Conservation (phyloP, 345 rosid genomes). For the Tarenaya hassleriana region DNA sequence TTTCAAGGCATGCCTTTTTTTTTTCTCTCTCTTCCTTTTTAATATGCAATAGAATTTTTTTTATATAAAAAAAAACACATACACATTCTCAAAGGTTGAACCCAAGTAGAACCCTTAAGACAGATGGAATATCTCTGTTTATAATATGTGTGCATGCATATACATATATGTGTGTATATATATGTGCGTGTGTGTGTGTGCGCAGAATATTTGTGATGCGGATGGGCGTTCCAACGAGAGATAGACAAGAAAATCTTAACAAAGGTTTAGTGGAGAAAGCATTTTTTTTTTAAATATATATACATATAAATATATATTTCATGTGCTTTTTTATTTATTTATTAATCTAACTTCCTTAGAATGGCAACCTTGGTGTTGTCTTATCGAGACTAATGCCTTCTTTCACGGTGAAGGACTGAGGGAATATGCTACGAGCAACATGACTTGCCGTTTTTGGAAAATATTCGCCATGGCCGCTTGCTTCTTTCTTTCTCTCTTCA, state of each 20-base stretch:
- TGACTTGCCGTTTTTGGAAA: slow-evolving; percentile 19
- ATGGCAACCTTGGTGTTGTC: slow-evolving; percentile 21
- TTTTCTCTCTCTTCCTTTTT: not conserved
- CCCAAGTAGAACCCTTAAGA: too few relatives aligned
- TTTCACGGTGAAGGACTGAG: too few relatives aligned
- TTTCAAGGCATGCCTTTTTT: slow-evolving; percentile 3
- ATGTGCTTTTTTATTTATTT: not conserved
- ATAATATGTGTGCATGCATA: too few relatives aligned
- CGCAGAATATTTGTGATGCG: too few relatives aligned
- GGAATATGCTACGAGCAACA: not conserved
- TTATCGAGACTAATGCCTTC: not conserved
- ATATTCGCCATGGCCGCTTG: slow-evolving; percentile 11
- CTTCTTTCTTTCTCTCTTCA: slow-evolving; percentile 18
- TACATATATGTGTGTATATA: too few relatives aligned
- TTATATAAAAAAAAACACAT: too few relatives aligned
- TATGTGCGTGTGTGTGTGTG: too few relatives aligned
- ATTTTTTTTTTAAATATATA: slow-evolving; percentile 3
- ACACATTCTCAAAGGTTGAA: too few relatives aligned
- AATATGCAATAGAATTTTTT: not conserved
- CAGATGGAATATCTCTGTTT: too few relatives aligned
- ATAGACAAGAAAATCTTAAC: not conserved
- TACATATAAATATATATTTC: slow-evolving; percentile 5
- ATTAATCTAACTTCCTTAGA: slow-evolving; percentile 1
- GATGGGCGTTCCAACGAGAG: not conserved
- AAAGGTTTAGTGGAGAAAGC: slow-evolving; percentile 24